These are phyloP conservation scores for Alloteropsis semialata DNA, from an alignment of 176 grass and related monocot genomes.

Conservation along the genomic window DNA sequence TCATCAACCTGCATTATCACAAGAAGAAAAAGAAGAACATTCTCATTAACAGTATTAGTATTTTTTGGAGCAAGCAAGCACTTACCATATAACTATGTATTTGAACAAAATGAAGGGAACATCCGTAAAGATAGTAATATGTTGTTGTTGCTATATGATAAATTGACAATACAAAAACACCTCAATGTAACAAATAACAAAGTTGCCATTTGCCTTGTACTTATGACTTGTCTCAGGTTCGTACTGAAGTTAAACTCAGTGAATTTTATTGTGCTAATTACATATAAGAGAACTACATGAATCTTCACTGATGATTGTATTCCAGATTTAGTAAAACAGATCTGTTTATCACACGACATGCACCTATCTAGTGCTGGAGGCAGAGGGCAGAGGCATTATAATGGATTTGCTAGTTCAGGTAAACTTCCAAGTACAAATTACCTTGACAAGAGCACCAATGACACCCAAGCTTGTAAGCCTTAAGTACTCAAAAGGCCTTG, in stretches of 20 bases:
- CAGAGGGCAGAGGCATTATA: constrained; percentile 4
- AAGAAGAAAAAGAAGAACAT: not conserved
- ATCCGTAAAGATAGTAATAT: not conserved
- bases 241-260: not conserved
- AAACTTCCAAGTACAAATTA: constrained; percentile 25
- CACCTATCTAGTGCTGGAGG: not conserved
- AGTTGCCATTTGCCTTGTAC: not conserved
- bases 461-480: constrained; percentile 94
- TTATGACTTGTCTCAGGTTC: not conserved
- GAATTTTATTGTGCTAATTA: not conserved
- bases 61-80: not conserved
- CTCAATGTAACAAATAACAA: not conserved
- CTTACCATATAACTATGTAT: not conserved
- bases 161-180: not conserved
- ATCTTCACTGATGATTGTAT: not conserved
- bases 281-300: not conserved
- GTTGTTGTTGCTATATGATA: not conserved
- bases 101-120: not conserved
- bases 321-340: constrained; percentile 7
- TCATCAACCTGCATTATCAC: constrained; percentile 76
- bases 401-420: not conserved
- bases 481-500: constrained; percentile 93
- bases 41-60: not conserved
- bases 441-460: constrained; percentile 98
- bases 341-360: not conserved